These are phyloP conservation scores for Fusarium torreyae DNA, from an alignment of 2,329 filamentous ascomycete species.

Conservation along the genomic window DNA sequence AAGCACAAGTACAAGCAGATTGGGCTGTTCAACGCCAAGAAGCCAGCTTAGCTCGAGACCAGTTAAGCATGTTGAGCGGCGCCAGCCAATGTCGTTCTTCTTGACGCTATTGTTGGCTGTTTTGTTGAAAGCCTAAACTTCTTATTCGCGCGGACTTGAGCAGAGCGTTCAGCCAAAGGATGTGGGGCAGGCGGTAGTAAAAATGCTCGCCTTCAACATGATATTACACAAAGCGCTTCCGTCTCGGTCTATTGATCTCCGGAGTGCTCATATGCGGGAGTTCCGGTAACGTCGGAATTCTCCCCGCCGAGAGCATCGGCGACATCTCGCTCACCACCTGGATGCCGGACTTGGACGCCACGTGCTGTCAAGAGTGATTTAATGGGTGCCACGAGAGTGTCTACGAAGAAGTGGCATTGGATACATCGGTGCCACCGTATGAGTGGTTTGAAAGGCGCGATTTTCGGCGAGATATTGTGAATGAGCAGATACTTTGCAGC, in stretches of 20 bases:
- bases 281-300: slow-evolving; percentile 36
- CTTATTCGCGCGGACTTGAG: slow-evolving; percentile 39
- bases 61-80: slow-evolving; percentile 21
- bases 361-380: slow-evolving; percentile 25
- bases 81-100: slow-evolving; percentile 15
- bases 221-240: slow-evolving; percentile 4
- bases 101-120: slow-evolving; percentile 1
- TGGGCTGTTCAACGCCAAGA: slow-evolving; percentile 16
- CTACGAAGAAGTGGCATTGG: slow-evolving; percentile 3
- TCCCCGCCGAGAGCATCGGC: slow-evolving; percentile 26
- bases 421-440: slow-evolving; percentile 6
- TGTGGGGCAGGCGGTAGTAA: slow-evolving; percentile 25
- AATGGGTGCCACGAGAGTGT: not conserved
- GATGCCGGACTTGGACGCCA: slow-evolving; percentile 13
- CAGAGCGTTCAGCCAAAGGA: slow-evolving; percentile 26
- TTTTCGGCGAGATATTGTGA: slow-evolving; percentile 20
- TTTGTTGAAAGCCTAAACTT: slow-evolving; percentile 11
- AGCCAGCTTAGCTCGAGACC: slow-evolving; percentile 11
- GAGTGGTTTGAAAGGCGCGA: slow-evolving; percentile 15
- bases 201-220: not conserved
- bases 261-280: slow-evolving; percentile 7
- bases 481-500: slow-evolving; percentile 11
- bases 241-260: slow-evolving; percentile 1
- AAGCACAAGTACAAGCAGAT: slow-evolving; percentile 16
- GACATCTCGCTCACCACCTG: slow-evolving; percentile 16